Evolutionary conservation across 441 rosid genomes (phyloP), one percentile per base, ranked within the genome.

Genomic region (Pelargonium exstipulatum): DNA sequence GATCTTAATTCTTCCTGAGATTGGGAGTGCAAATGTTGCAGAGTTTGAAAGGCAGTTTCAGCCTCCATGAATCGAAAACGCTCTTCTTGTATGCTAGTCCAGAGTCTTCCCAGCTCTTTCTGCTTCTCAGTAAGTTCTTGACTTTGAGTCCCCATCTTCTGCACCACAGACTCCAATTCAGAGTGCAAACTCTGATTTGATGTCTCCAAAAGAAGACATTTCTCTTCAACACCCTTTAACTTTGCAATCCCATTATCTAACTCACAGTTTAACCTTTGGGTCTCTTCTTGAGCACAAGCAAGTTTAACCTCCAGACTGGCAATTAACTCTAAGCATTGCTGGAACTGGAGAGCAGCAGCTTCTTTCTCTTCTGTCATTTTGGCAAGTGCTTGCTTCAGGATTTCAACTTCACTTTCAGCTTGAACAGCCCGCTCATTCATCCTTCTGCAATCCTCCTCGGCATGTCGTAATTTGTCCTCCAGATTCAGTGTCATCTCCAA

Each of bases 31-130:
- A 94, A 77, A 72, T 91, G 89, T 76, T 88, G 99, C 80, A 94
- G 76, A 55, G 97, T 90, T 76, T 94, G 99, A 79, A 94, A 91
- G 64, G 99, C 96, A 3, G 99, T 94, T 75, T 94, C 99, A 67
- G 97, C 97, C 83, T 94, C 97, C 79, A 86, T 14, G 17, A 91
- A 91, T 26, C 91, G 86, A 74, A 85, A 77, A 69, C 85, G 89
- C 78, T 94, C 99, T 81, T 90, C 95, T 79, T 91, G 96, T 76
- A 94, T 76, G 73, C 87, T 76, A 51, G 89, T 76, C 99, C 97
- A 90, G 48, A 94, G 89, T 67, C 82, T 87, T 62, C 92, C 94
- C 83, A 90, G 68, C 78, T 94, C 97, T 77, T 83, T 82, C 85
- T 94, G 94, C 82, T 91, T 94, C 78, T 90, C 96, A 1, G 86